Evolutionary conservation across 164 flowering plant genomes (phyloP), one percentile per base, ranked within the genome.

Genomic region (Annona squamosa): DNA sequence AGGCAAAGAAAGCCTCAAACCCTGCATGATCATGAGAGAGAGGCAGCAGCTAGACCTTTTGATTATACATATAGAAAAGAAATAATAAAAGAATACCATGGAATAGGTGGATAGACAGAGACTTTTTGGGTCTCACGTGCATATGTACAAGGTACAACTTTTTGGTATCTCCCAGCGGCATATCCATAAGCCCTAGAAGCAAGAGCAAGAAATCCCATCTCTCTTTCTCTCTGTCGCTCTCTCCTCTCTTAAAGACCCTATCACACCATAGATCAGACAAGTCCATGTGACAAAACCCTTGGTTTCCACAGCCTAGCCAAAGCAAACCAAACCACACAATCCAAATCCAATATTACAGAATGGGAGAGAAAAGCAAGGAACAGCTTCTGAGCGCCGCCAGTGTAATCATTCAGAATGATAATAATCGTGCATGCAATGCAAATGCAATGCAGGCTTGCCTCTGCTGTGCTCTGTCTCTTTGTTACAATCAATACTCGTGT

Each of bases 361-460:
- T 71, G 41, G 3, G 37, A 64, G 37, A 45, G 65, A 75, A 68
- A 42, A 79, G 73, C 69, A 85, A 77, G 84, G 77, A 83, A 88
- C 91, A 86, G 76, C 13, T 80, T 88, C 91, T 86, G 91, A 82
- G 86, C 83, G 87, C 86, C 88, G 87, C 83, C 91, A 85, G 85
- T 77, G 85, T 84, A 88, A 85, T 88, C 87, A 88, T 88, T 83
- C 87, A 75, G 81, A 78, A 79, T 84, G 77, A 81, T 84, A 69
- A 69, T 69, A 26, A 26, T 26, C 37, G 37, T 26, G 37, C 71
- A 69, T 68, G 70, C 52, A 68, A 52, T 52, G 57, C 57, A 47
- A 47, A 3, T 47, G 52, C 52, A 52, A 52, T 10, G 59, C 9
- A 52, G 9, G 13, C 9, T 7, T 52, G 59, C 59, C 3, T 10